phyloP scores from a whole-genome alignment of 208 protist genomes.

The Leptomonas seymouri region DNA sequence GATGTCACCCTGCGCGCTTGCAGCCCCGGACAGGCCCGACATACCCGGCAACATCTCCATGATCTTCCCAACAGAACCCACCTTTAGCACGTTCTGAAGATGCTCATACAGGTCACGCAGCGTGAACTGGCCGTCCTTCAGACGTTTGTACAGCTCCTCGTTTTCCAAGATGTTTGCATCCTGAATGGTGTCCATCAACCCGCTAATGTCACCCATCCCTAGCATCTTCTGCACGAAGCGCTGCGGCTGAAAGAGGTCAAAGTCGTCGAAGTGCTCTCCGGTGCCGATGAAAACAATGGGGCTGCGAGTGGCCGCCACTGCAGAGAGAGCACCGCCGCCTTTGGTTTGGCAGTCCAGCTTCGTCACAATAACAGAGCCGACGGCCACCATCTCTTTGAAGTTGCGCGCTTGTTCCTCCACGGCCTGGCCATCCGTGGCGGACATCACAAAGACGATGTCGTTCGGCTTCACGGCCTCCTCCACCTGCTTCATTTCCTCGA shows the following conservation, averaged over 20 bases:
- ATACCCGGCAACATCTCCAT: conserved; percentile 95
- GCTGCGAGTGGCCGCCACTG: conserved; percentile 96
- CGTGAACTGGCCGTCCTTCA: conserved; percentile 94
- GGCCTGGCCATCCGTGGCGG: conserved; percentile 97
- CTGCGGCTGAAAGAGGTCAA: conserved; percentile 93
- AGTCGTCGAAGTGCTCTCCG: conserved; percentile 98
- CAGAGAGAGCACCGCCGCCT: conserved; percentile 98
- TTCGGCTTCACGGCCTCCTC: conserved; percentile 90
- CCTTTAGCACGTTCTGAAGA: conserved; percentile 94
- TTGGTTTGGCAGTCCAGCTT: conserved; percentile 99
- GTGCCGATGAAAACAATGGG: conserved; percentile 99
- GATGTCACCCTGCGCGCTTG: conserved; percentile 70
- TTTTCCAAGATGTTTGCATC: conserved; percentile 89
- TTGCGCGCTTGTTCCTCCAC: conserved; percentile 95
- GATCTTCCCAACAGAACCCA: conserved; percentile 94
- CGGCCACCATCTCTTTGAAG: conserved; percentile 92
- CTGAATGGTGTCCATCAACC: conserved; percentile 93
- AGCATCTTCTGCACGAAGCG: conserved; percentile 93
- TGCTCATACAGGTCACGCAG: conserved; percentile 97
- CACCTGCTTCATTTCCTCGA: conserved; percentile 99
- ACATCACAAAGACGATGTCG: conserved; percentile 98
- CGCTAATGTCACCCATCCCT: conserved; percentile 96
- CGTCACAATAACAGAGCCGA: conserved; percentile 99
- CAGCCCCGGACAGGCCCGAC: conserved; percentile 56
- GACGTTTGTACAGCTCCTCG: conserved; percentile 86